Base-by-base conservation (phyloP, 2,329 filamentous ascomycete species). In the Pseudogymnoascus sp. region DNA sequence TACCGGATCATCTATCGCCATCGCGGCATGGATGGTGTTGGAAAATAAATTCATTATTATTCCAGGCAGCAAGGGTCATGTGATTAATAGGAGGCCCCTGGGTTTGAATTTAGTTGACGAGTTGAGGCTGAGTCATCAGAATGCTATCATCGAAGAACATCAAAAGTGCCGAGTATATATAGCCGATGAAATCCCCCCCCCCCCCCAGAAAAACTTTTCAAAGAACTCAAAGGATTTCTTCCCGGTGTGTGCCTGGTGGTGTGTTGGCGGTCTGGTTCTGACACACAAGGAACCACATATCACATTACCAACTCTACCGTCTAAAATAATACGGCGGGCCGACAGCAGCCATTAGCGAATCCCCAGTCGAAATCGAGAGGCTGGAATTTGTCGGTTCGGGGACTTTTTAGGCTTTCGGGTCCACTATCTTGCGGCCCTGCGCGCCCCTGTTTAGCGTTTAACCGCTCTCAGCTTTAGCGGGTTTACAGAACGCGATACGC, bases 401-500 rank as follows among this genome's bases (percentile, higher is more conserved):
- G 25, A 54, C 48, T 31, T 54, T 54, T 54, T 54, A 54, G 48
- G 48, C 48, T 54, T 54, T 54, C 48, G 48, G 48, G 48, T 54
- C 48, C 48, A 54, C 48, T 54, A 54, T 54, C 48, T 54, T 54
- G 48, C 48, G 48, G 48, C 48, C 48, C 48, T 61, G 57, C 31
- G 16, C 16, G 37, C 34, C 57, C 57, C 57, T 61, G 57, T 13
- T 61, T 61, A 61, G 57, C 37, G 57, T 21, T 19, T 34, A 34
- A 13, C 31, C 31, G 31, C 31, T 34, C 19, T 28, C 37, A 34
- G 31, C 37, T 28, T 14, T 41, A 41, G 57, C 37, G 57, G 57
- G 57, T 61, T 61, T 61, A 61, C 57, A 61, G 23, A 23, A 61
- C 57, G 57, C 57, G 57, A 41, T 61, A 61, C 57, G 57, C 57